Evolutionary conservation across 176 grass and related monocot genomes (phyloP).

Genomic region (Oryza rufipogon): DNA sequence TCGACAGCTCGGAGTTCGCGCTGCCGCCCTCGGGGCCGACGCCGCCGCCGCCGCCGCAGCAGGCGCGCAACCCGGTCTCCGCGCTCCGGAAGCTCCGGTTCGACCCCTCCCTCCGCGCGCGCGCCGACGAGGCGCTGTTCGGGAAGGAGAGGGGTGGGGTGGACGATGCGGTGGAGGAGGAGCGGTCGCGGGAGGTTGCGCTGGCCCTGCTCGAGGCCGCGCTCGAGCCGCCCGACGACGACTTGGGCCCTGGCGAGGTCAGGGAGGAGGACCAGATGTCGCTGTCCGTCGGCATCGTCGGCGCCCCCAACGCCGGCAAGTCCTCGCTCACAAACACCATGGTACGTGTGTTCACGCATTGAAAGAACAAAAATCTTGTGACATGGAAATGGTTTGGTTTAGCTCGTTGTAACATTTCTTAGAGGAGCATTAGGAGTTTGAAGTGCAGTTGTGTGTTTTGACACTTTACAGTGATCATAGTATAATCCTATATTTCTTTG

Average conservation of each 20-base stretch:
- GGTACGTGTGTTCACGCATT: conserved; percentile 35
- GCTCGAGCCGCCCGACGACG: conserved; percentile 64
- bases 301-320: conserved; percentile 93
- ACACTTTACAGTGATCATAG: background rate
- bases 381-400: background rate
- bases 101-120: conserved; percentile 71
- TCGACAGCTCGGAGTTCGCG: conserved; percentile 45
- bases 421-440: background rate
- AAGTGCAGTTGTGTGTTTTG: background rate
- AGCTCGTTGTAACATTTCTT: background rate
- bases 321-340: conserved; percentile 85
- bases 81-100: conserved; percentile 47
- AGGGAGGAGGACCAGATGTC: conserved; percentile 92
- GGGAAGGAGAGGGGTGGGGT: conserved; percentile 43
- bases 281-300: conserved; percentile 84
- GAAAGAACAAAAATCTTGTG: background rate
- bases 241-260: conserved; percentile 57
- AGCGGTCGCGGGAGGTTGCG: conserved; percentile 64
- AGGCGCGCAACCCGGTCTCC: conserved; percentile 31
- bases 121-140: conserved; percentile 72
- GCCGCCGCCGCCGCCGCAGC: no score
- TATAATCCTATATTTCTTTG: no score
- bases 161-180: conserved; percentile 38
- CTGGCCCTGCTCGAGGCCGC: conserved; percentile 82
- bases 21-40: conserved; percentile 27